Percentiles rank a stretch among this genome's conserved stretches.
phyloP scores from a whole-genome alignment of 192 early-diverging fungal species.

The Linderina pennispora region DNA sequence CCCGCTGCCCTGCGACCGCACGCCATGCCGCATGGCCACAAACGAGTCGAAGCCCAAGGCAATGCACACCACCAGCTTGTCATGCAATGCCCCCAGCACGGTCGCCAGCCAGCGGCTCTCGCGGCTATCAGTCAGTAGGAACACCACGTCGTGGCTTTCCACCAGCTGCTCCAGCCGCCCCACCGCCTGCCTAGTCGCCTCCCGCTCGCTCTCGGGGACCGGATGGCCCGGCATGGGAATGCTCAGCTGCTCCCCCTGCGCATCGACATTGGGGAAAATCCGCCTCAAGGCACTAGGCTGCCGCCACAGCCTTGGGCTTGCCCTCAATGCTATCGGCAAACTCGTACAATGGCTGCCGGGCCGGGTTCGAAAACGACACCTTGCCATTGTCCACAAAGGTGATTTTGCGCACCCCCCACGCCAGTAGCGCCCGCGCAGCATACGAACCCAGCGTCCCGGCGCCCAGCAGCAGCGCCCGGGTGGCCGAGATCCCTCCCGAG shows the following conservation, averaged over 20 bases:
- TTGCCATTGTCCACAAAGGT: constrained; percentile 90
- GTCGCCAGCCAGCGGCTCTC: constrained; percentile 97
- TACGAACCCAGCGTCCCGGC: constrained; percentile 95
- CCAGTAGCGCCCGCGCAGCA: constrained; percentile 77
- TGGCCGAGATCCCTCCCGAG: constrained; percentile 71
- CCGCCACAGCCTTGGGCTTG: constrained; percentile 78
- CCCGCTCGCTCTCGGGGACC: constrained; percentile 24
- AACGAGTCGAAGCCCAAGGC: constrained; percentile 96
- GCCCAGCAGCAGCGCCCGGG: constrained; percentile 83
- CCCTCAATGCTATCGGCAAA: constrained; percentile 88
- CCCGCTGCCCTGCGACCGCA: constrained; percentile 18
- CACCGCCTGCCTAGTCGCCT: constrained; percentile 26
- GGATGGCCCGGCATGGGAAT: constrained; percentile 99
- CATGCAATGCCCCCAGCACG: constrained; percentile 61
- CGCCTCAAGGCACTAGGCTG: constrained; percentile 66
- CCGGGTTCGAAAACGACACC: constrained; percentile 95
- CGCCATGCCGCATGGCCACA: constrained; percentile 93
- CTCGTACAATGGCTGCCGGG: constrained; percentile 86
- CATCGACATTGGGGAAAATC: constrained; percentile 77
- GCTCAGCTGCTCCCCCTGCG: constrained; percentile 59
- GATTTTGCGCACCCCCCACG: constrained; percentile 91
- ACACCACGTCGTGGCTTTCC: constrained; percentile 74
- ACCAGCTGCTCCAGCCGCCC: constrained; percentile 59
- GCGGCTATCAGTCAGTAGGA: constrained; percentile 89
- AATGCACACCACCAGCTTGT: constrained; percentile 84